phyloP scores from a whole-genome alignment of 2,329 filamentous ascomycete genomes.

The Pseudocercospora crystallina region DNA sequence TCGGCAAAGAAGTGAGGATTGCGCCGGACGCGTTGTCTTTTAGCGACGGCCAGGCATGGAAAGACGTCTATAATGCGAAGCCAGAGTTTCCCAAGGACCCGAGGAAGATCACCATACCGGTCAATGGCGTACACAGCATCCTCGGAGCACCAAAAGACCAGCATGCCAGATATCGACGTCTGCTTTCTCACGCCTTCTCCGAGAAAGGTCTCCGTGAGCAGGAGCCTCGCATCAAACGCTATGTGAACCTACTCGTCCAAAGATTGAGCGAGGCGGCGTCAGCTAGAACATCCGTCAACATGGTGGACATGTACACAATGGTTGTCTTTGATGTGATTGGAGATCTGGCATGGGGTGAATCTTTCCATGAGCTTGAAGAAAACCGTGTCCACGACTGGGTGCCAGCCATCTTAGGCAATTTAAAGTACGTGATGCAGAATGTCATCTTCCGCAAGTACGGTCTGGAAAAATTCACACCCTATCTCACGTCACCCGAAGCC shows the following conservation, averaged over 20 bases:
- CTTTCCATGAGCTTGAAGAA: constrained; percentile 25
- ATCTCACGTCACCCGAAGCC: constrained; percentile 6
- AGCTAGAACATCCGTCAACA: constrained; percentile 26
- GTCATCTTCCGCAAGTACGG: constrained; percentile 1
- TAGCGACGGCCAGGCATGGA: constrained; percentile 41
- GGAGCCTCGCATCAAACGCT: constrained; percentile 39
- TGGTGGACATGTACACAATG: constrained; percentile 24
- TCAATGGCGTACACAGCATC: constrained; percentile 26
- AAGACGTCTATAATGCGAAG: constrained; percentile 40
- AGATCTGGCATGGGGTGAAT: constrained; percentile 31
- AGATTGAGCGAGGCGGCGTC: constrained; percentile 11
- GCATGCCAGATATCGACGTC: constrained; percentile 16
- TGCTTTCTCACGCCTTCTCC: constrained; percentile 18
- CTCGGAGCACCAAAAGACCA: constrained; percentile 12
- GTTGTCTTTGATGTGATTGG: constrained; percentile 32
- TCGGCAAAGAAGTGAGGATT: constrained; percentile 48
- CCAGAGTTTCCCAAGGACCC: constrained; percentile 22
- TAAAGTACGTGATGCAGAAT: constrained; percentile 22
- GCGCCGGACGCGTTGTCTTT: constrained; percentile 50
- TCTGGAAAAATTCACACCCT: constrained; percentile 5
- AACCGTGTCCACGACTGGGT: constrained; percentile 39
- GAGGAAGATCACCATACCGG: constrained; percentile 28
- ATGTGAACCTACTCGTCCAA: constrained; percentile 41
- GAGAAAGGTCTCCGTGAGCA: constrained; percentile 38
- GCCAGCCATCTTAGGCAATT: constrained; percentile 23